phyloP scores from a whole-genome alignment of 2,329 filamentous ascomycete species.

The Monosporascus sp. region DNA sequence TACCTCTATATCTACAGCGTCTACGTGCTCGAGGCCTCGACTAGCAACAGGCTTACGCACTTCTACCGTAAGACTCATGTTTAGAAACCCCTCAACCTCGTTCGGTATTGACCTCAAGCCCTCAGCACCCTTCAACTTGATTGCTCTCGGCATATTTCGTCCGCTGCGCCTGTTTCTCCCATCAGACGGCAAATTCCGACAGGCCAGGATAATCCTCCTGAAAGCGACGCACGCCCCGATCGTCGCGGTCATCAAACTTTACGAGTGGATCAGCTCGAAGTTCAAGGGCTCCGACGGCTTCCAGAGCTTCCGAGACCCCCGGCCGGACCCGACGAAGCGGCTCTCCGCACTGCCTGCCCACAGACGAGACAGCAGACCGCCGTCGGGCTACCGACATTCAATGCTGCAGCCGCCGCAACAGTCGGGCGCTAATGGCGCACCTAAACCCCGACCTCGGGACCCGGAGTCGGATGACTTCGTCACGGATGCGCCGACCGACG shows the following conservation, averaged over 20 bases:
- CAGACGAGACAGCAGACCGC: slow-evolving; percentile 16
- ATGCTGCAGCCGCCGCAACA: slow-evolving; percentile 17
- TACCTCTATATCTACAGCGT: slow-evolving; percentile 72
- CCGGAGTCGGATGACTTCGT: slow-evolving; percentile 28
- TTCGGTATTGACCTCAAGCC: background rate
- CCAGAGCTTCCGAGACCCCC: slow-evolving; percentile 44
- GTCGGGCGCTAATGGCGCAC: slow-evolving; percentile 17
- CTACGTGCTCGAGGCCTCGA: slow-evolving; percentile 61
- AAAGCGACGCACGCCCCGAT: slow-evolving; percentile 62
- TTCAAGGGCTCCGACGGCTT: slow-evolving; percentile 36
- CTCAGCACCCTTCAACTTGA: slow-evolving; percentile 61
- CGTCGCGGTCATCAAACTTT: slow-evolving; percentile 63
- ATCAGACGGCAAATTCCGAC: slow-evolving; percentile 57
- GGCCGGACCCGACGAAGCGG: slow-evolving; percentile 19
- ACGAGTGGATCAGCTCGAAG: slow-evolving; percentile 49
- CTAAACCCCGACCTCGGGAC: slow-evolving; percentile 11
- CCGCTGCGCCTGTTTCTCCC: slow-evolving; percentile 66
- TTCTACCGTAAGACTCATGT: slow-evolving; percentile 47
- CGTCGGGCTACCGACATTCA: slow-evolving; percentile 16
- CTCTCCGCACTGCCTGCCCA: slow-evolving; percentile 14
- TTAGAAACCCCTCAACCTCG: background rate
- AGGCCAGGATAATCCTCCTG: slow-evolving; percentile 55
- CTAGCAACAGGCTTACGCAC: slow-evolving; percentile 63
- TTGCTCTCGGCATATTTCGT: slow-evolving; percentile 66
- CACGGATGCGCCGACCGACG: slow-evolving; percentile 31